Evolutionary conservation across 176 grass and related monocot genomes (phyloP).

Genomic region (Calamus simplicifolius): DNA sequence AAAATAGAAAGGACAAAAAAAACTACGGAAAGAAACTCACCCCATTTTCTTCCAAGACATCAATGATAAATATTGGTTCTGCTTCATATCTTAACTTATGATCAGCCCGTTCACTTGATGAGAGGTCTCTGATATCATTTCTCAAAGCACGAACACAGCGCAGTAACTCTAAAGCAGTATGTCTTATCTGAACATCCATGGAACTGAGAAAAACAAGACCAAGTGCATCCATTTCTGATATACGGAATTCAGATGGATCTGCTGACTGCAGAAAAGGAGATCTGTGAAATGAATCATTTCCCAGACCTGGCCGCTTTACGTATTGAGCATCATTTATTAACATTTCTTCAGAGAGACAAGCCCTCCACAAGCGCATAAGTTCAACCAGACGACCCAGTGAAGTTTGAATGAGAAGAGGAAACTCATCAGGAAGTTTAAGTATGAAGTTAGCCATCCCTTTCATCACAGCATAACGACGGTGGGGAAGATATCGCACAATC

Average conservation of each 20-base stretch:
- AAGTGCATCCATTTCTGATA: slow-evolving; percentile 93
- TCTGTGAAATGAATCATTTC: slow-evolving; percentile 39
- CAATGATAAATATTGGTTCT: slow-evolving; percentile 94
- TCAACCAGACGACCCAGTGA: slow-evolving; percentile 82
- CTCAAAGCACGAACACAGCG: slow-evolving; percentile 69
- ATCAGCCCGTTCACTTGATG: slow-evolving; percentile 53
- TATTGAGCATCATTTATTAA: slow-evolving; percentile 54
- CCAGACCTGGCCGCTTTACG: slow-evolving; percentile 40
- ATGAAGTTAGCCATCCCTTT: slow-evolving; percentile 98
- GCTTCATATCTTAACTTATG: slow-evolving; percentile 71
- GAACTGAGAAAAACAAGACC: slow-evolving; percentile 96
- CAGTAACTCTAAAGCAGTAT: slow-evolving; percentile 89
- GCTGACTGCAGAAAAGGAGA: slow-evolving; percentile 59
- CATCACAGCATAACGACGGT: slow-evolving; percentile 91
- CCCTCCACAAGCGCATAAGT: slow-evolving; percentile 84
- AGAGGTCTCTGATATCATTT: slow-evolving; percentile 83
- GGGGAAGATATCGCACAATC: slow-evolving; percentile 71
- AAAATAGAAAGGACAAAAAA: slow-evolving; percentile 10
- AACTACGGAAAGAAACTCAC: slow-evolving; percentile 41
- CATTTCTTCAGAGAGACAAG: slow-evolving; percentile 75
- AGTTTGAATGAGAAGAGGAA: slow-evolving; percentile 91
- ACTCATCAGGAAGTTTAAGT: slow-evolving; percentile 95
- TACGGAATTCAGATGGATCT: slow-evolving; percentile 65
- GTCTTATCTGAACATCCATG: slow-evolving; percentile 89
- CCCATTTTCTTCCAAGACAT: slow-evolving; percentile 96